Base-by-base conservation (phyloP, 2,329 filamentous ascomycete species). In the Aspergillus sp. region DNA sequence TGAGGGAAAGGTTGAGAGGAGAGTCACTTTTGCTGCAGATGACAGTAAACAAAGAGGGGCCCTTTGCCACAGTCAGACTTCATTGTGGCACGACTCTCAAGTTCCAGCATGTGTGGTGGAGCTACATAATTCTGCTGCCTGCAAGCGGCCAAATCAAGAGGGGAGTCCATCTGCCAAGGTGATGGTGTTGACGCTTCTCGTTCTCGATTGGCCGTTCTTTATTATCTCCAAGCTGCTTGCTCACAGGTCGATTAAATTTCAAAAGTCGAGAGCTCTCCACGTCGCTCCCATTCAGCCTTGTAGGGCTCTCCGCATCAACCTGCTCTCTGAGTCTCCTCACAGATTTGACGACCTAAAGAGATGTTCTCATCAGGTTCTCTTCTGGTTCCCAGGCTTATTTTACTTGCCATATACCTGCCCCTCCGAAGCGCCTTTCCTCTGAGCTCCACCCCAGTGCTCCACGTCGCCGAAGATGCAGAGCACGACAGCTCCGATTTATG, bases 111-210 rank as follows among this genome's bases (percentile, higher is more conserved):
- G 12, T 12, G 12, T n/a, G n/a, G 39, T 52, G 49, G 49, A 52
- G 35, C 8, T 33, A 6, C 15, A 44, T 24, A 52, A 52, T 43
- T 39, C 23, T 52, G 49, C 49, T 52, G 49, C 49, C 49, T 52
- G n/a, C 39, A 43, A 11, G 37, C 9, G 9, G 7, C 19, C 49
- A 41, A 52, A 52, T 52, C 39, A 52, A 21, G 33, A 14, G 12
- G 9, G 8, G 15, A 6, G 12, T 4, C 43, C 43, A 11, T 19
- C 40, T 43, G 40, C 19, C 43, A 31, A 31, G 27, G 27, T 31
- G 27, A 31, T 31, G 27, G 27, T 24, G 19, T 23, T 24, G 15
- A 41, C 39, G 6, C 17, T 41, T 41, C 15, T 44, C 41, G 41
- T 15, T 19, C 17, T 19, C 19, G 41, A 31, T 31, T 31, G 27